These are phyloP conservation scores for Komagataella ulmi DNA, from an alignment of 805 yeast species.

Conservation along the genomic window DNA sequence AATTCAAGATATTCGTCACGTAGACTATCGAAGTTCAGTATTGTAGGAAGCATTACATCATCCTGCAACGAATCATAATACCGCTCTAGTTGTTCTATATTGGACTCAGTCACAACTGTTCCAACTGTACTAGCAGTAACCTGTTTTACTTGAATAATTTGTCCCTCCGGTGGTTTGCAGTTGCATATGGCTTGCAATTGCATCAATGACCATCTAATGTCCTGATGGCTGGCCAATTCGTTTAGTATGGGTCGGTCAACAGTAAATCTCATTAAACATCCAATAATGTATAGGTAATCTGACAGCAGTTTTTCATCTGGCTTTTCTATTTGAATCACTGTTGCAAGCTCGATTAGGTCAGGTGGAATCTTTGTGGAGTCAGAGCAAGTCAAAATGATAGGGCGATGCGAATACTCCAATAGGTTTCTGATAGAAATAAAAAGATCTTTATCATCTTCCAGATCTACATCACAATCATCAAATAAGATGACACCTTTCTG, in stretches of 20 bases:
- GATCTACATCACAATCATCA: slow-evolving; percentile 78
- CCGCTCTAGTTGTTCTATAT: neutral
- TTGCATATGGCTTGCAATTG: slow-evolving; percentile 15
- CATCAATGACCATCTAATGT: slow-evolving; percentile 15
- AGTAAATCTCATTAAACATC: slow-evolving; percentile 12
- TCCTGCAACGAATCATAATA: neutral
- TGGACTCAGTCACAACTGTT: neutral
- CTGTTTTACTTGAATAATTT: neutral
- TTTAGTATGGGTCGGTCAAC: slow-evolving; percentile 10
- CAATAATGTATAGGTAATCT: slow-evolving; percentile 15
- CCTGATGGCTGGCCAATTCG: slow-evolving; percentile 5
- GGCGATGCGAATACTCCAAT: slow-evolving; percentile 24
- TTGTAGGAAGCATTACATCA: neutral
- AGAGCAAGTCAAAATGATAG: slow-evolving; percentile 17
- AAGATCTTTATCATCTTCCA: slow-evolving; percentile 55
- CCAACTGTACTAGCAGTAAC: too few species aligned
- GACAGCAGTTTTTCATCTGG: slow-evolving; percentile 1
- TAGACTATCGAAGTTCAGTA: neutral
- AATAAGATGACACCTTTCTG: slow-evolving; percentile 61
- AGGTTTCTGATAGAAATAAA: slow-evolving; percentile 64
- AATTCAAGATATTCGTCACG: neutral
- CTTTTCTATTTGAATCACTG: slow-evolving; percentile 10
- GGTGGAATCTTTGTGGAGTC: slow-evolving; percentile 11
- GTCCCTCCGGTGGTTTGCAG: neutral
- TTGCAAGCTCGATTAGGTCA: slow-evolving; percentile 15